Evolutionary conservation across 129 eudicot species (phyloP).

Genomic region (Oenanthe sinensis): DNA sequence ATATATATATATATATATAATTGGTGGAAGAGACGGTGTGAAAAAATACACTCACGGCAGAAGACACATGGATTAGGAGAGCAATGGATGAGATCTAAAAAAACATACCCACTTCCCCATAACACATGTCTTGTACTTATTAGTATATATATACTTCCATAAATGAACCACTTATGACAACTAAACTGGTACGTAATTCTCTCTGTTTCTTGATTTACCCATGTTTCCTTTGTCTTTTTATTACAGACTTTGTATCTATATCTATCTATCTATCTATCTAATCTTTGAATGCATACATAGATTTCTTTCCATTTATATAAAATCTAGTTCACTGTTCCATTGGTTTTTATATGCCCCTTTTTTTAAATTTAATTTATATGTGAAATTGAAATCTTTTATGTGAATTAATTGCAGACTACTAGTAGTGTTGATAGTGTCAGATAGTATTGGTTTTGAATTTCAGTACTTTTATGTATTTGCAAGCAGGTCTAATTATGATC

Average conservation of each 20-base stretch:
- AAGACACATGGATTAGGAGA: background rate
- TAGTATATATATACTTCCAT: background rate
- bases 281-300: background rate
- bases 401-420: background rate
- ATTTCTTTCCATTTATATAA: background rate
- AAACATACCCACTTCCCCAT: slow-evolving; percentile 3
- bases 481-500: background rate
- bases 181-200: background rate
- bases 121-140: background rate
- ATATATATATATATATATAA: background rate
- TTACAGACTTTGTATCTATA: too few species aligned
- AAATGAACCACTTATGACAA: background rate
- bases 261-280: background rate
- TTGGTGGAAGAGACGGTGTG: background rate
- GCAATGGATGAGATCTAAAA: slow-evolving; percentile 2
- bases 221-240: background rate
- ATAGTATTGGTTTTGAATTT: background rate
- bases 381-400: background rate
- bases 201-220: slow-evolving; percentile 3
- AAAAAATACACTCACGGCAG: background rate
- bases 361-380: background rate
- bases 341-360: background rate
- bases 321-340: background rate
- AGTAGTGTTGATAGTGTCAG: background rate
- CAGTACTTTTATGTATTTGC: background rate